Evolutionary conservation across 192 early-diverging fungal genomes (phyloP).

Genomic region (Backusella parvicylindrica): DNA sequence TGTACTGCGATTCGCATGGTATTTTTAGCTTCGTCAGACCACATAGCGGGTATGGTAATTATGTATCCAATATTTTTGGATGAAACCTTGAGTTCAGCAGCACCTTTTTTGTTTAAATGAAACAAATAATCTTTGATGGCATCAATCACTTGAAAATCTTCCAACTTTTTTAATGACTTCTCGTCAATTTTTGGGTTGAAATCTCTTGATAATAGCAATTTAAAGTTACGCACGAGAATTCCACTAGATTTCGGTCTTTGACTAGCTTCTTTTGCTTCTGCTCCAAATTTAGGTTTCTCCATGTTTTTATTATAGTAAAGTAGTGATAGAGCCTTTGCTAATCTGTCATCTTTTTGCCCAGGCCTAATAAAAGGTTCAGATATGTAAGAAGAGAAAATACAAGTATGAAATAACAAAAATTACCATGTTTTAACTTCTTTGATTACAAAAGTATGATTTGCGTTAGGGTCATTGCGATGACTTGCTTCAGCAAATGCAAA

Average conservation of each 20-base stretch:
- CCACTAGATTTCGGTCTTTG: background rate
- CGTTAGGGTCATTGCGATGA: background rate
- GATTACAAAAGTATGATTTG: background rate
- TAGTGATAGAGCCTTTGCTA: background rate
- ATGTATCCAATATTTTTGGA: background rate
- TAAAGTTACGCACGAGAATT: background rate
- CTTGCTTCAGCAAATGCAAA: background rate
- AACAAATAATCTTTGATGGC: background rate
- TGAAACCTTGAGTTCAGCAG: too few species aligned
- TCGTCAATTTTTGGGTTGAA: background rate
- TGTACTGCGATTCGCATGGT: slow-evolving; percentile 53
- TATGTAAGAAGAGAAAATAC: background rate
- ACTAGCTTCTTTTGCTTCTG: background rate
- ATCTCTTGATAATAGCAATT: background rate
- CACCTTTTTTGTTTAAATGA: background rate
- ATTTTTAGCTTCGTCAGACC: slow-evolving; percentile 48
- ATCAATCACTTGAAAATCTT: background rate
- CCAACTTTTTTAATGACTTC: background rate
- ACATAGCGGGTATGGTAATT: slow-evolving; percentile 2
- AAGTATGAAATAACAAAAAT: background rate
- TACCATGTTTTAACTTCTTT: background rate
- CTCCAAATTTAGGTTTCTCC: background rate
- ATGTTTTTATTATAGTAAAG: background rate
- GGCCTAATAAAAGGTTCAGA: background rate
- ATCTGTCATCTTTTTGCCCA: background rate